Base-by-base conservation (phyloP, 2,329 filamentous ascomycete genomes). In the Fusarium bactridioides region DNA sequence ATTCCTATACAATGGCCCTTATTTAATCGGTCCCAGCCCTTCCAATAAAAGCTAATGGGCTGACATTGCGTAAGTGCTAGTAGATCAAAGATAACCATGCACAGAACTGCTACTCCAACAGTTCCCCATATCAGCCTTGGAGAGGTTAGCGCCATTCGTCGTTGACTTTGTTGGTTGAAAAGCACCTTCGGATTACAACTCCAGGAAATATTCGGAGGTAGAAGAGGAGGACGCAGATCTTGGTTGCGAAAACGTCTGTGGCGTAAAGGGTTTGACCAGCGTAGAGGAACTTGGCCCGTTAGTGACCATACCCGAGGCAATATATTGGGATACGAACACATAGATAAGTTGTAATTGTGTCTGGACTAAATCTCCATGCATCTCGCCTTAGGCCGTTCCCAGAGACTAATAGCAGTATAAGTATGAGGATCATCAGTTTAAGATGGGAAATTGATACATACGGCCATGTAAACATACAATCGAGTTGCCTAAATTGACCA, bases 171-270 rank as follows among this genome's bases (percentile, higher is more conserved):
- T 4, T 37, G 10, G 13, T 7, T 9, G 8, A 1, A 38, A n/a
- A 5, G 7, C 5, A 53, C 50, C 50, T 44, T 56, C 53, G 21
- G 10, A 56, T 43, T 3, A 31, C 16, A 10, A 45, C 41, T 16
- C 55, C 58, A 0, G 59, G 69, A 7, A 72, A 72, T n/a, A 72
- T 68, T 1, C 68, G 59, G 7, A 72, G 68, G 29, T 60, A 72
- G 18, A 72, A 72, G 27, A 72, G 69, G 0, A 72, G 31, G 18
- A 72, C 53, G 9, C 64, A 64, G 7, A 72, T 63, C 5, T 72
- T 72, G 21, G 66, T 55, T 5, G 47, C 44, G 5, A 70, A 69
- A 6, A 72, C 45, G 11, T 72, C 68, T 4, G 43, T 38, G 10
- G 65, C 61, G 29, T 72, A 72, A 4, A 72, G 44, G 3, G 58